Conservation (phyloP, 140 eudicot genomes). For the Cichorium intybus region DNA sequence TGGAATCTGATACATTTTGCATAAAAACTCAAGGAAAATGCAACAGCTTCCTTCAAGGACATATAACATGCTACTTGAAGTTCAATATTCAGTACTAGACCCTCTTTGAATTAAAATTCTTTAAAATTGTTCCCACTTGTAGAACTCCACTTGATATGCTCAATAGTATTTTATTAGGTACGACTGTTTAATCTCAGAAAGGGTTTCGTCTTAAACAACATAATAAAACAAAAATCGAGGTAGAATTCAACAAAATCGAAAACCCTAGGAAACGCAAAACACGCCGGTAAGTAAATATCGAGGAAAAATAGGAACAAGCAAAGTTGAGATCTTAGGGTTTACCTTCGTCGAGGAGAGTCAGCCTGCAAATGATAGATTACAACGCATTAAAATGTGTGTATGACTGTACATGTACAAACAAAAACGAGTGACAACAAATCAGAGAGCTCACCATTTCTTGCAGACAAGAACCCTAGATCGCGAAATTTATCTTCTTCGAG, state of each 20-base stretch:
- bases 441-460: constrained; percentile 22
- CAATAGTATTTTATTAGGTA: not conserved
- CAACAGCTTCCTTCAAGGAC: not conserved
- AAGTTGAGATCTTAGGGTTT: constrained; percentile 27
- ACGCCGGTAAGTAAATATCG: not conserved
- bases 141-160: not conserved
- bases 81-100: not conserved
- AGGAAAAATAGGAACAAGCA: not conserved
- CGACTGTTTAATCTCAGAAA: constrained; percentile 3
- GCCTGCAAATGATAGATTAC: constrained; percentile 43
- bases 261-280: not conserved
- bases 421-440: too few relatives aligned
- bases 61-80: not conserved
- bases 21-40: not conserved
- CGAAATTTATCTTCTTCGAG: constrained; percentile 14
- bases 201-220: not conserved
- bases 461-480: constrained; percentile 41
- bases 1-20: not conserved
- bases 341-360: constrained; percentile 76
- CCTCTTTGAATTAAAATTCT: not conserved
- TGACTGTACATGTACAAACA: not conserved
- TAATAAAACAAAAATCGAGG: not conserved
- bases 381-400: constrained; percentile 17
- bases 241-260: constrained; percentile 6
- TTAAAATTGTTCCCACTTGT: not conserved